phyloP scores from a whole-genome alignment of 371 early-diverging fungal species.

The Lichtheimia corymbifera region DNA sequence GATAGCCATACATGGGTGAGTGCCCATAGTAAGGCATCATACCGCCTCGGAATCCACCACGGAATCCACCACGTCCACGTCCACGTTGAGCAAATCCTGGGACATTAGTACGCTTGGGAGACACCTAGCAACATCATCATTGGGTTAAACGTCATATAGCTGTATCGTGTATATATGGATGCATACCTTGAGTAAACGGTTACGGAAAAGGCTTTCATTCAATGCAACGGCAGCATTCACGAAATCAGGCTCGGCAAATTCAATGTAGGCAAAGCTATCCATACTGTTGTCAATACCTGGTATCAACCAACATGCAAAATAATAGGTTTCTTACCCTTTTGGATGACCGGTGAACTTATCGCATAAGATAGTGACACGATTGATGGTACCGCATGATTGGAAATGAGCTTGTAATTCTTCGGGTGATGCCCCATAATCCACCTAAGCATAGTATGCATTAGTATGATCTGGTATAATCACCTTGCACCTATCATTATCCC shows the following conservation, averaged over 20 bases:
- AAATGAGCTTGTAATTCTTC: slow-evolving; percentile 97
- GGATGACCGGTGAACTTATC: slow-evolving; percentile 96
- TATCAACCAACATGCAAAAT: not conserved
- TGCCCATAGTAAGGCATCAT: slow-evolving; percentile 45
- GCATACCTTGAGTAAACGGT: slow-evolving; percentile 80
- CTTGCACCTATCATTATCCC: not conserved
- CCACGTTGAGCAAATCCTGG: slow-evolving; percentile 80
- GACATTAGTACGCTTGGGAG: slow-evolving; percentile 95
- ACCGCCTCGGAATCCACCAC: slow-evolving; percentile 70
- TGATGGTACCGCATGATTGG: slow-evolving; percentile 95
- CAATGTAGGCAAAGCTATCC: slow-evolving; percentile 88
- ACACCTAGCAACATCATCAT: slow-evolving; percentile 48
- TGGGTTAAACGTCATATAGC: not conserved
- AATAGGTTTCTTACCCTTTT: slow-evolving; percentile 72
- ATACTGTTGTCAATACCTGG: not conserved
- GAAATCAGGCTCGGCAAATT: slow-evolving; percentile 87
- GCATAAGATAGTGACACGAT: slow-evolving; percentile 93
- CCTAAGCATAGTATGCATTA: slow-evolving; percentile 39
- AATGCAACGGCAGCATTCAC: slow-evolving; percentile 89
- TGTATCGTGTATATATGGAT: not conserved
- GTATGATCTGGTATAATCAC: slow-evolving; percentile 1
- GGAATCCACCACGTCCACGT: slow-evolving; percentile 73
- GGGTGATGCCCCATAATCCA: slow-evolving; percentile 94
- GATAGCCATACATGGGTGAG: slow-evolving; percentile 53
- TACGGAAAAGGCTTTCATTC: slow-evolving; percentile 89